A percentile compares a stretch with the other conserved stretches of the same genome.
phyloP scores from a whole-genome alignment of 2,329 filamentous ascomycete genomes.

The Geosmithia putterillii region DNA sequence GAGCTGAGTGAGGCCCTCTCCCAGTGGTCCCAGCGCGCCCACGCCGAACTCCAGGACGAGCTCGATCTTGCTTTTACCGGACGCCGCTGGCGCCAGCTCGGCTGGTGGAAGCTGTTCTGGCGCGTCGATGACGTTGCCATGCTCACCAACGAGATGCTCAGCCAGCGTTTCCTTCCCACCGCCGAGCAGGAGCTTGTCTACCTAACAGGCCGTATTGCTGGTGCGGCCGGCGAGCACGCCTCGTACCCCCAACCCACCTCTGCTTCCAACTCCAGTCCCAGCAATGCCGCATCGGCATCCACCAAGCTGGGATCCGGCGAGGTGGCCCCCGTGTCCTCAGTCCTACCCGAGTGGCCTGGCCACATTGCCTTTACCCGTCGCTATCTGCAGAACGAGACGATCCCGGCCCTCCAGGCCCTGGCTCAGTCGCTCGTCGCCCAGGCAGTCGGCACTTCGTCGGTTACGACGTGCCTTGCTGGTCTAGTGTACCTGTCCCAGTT shows the following conservation, averaged over 20 bases:
- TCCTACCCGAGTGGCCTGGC: constrained; percentile 50
- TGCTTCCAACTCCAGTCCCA: neutral
- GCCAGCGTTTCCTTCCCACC: constrained; percentile 61
- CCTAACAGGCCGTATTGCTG: constrained; percentile 63
- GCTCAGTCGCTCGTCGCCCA: constrained; percentile 66
- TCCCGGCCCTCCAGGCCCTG: constrained; percentile 59
- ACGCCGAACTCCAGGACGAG: constrained; percentile 70
- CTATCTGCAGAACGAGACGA: constrained; percentile 51
- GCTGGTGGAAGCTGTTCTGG: constrained; percentile 96
- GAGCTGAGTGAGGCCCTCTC: constrained; percentile 48
- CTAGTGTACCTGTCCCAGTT: constrained; percentile 45
- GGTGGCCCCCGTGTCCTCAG: constrained; percentile 8
- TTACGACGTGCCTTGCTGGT: constrained; percentile 41
- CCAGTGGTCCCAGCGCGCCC: constrained; percentile 66
- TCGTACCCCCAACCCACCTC: constrained; percentile 23
- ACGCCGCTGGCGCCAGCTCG: constrained; percentile 64
- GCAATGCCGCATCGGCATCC: neutral
- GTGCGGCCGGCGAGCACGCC: constrained; percentile 17
- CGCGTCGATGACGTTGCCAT: constrained; percentile 83
- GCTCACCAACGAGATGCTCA: constrained; percentile 68
- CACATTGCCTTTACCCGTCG: constrained; percentile 62
- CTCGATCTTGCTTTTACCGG: constrained; percentile 68
- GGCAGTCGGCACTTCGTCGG: constrained; percentile 58
- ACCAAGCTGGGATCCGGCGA: constrained; percentile 11
- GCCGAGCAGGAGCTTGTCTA: constrained; percentile 77